phyloP scores from a whole-genome alignment of 179 eudicot genomes.

The Silene noctiflora region DNA sequence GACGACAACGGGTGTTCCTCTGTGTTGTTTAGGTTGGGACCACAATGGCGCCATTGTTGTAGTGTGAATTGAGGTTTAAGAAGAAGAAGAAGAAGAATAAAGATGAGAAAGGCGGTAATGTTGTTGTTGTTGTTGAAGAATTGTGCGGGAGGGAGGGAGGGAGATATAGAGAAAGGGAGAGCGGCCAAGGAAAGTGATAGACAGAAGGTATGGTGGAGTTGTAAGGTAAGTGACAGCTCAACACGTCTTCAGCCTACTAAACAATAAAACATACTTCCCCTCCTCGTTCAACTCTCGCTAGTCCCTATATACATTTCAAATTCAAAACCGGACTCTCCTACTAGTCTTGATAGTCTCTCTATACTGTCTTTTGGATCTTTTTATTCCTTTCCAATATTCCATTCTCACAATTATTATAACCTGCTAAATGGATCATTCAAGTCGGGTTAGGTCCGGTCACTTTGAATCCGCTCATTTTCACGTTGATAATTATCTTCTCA shows the following conservation, averaged over 20 bases:
- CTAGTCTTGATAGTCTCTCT: too few species aligned
- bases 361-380: too few species aligned
- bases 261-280: too few species aligned
- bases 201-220: slow-evolving; percentile 18
- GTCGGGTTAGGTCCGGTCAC: too few species aligned
- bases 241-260: slow-evolving; percentile 41
- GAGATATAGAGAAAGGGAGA: neutral
- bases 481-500: too few species aligned
- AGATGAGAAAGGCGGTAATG: neutral
- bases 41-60: slow-evolving; percentile 42
- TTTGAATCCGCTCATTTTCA: too few species aligned
- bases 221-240: slow-evolving; percentile 53
- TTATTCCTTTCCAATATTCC: too few species aligned
- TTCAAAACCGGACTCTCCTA: too few species aligned
- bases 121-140: neutral
- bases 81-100: neutral
- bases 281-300: too few species aligned
- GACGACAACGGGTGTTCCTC: slow-evolving; percentile 78
- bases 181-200: slow-evolving; percentile 21
- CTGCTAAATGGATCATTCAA: too few species aligned
- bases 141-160: neutral
- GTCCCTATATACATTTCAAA: too few species aligned
- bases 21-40: slow-evolving; percentile 33
- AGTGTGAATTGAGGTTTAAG: neutral
- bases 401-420: too few species aligned